Conservation (phyloP, 2,329 filamentous ascomycete genomes). For the Penicillium sp. region DNA sequence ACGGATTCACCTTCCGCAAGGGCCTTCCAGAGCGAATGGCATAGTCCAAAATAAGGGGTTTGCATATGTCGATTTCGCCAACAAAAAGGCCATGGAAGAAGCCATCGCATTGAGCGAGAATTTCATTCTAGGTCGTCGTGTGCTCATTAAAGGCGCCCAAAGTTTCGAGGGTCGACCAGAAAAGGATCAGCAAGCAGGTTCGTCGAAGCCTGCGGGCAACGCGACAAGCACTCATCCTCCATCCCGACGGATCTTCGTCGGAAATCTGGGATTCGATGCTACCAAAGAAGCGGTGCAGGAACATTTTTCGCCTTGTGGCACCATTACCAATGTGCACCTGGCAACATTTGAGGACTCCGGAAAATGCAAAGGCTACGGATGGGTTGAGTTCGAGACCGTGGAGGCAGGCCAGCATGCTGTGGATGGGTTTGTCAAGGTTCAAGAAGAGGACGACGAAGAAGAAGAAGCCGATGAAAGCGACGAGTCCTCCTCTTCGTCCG, state of each 20-base stretch:
- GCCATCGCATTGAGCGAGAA: slow-evolving; percentile 85
- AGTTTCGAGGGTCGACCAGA: slow-evolving; percentile 86
- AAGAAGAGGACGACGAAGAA: slow-evolving; percentile 42
- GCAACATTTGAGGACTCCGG: slow-evolving; percentile 95
- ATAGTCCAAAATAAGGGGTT: slow-evolving; percentile 81
- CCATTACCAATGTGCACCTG: slow-evolving; percentile 76
- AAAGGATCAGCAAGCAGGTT: slow-evolving; percentile 49
- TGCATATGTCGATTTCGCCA: slow-evolving; percentile 89
- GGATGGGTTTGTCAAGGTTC: slow-evolving; percentile 71
- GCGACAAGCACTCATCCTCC: slow-evolving; percentile 56
- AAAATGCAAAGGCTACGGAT: slow-evolving; percentile 96
- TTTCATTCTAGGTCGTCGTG: slow-evolving; percentile 67
- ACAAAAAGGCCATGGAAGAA: slow-evolving; percentile 63
- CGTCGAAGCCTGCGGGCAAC: slow-evolving; percentile 18
- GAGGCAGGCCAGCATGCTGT: slow-evolving; percentile 73
- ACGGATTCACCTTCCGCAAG: slow-evolving; percentile 72
- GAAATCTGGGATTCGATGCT: slow-evolving; percentile 78
- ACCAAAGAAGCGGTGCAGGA: slow-evolving; percentile 75
- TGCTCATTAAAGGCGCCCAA: slow-evolving; percentile 90
- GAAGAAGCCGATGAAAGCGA: slow-evolving; percentile 55
- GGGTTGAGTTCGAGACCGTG: slow-evolving; percentile 83
- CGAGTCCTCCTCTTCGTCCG: slow-evolving; percentile 34
- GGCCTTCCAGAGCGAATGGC: slow-evolving; percentile 45
- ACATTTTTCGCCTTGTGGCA: slow-evolving; percentile 82
- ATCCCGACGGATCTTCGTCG: slow-evolving; percentile 80